Conservation (phyloP, 805 yeast species). For the Kurtzmaniella cleridarum region DNA sequence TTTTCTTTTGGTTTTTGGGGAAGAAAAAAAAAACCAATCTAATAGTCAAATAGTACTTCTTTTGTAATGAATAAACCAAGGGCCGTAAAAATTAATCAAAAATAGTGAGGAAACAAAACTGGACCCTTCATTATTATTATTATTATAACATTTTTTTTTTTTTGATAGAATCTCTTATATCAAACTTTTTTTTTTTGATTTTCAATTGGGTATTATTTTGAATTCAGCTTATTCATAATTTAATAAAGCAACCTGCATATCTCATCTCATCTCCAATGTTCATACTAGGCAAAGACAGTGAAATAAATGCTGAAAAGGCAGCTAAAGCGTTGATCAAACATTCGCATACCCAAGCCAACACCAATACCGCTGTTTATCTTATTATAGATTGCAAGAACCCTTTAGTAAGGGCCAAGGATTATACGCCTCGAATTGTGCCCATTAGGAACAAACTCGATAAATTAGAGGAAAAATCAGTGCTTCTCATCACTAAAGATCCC, state of each 20-base stretch:
- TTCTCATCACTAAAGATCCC: slow-evolving; percentile 73
- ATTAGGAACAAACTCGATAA: slow-evolving; percentile 47
- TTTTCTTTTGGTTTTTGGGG: too few relatives aligned
- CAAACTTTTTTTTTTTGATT: background rate
- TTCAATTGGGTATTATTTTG: background rate
- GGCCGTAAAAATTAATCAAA: too few relatives aligned
- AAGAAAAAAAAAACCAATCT: too few relatives aligned
- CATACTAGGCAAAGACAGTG: slow-evolving; percentile 12
- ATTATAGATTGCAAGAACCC: slow-evolving; percentile 29
- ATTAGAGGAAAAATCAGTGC: slow-evolving; percentile 44
- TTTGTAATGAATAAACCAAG: too few relatives aligned
- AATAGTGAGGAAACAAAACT: too few relatives aligned
- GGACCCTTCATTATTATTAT: too few relatives aligned
- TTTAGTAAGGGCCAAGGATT: slow-evolving; percentile 26
- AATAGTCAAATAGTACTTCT: too few relatives aligned
- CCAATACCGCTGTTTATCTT: slow-evolving; percentile 20
- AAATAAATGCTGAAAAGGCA: slow-evolving; percentile 10
- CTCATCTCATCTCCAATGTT: slow-evolving; percentile 4
- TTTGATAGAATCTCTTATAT: background rate
- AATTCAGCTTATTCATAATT: background rate
- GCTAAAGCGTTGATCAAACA: slow-evolving; percentile 12
- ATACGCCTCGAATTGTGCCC: slow-evolving; percentile 44
- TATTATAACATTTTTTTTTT: background rate
- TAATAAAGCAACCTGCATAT: background rate
- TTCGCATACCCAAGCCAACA: slow-evolving; percentile 8